Conservation (phyloP, 352 stramenopile species). For the Phytopythium litorale region DNA sequence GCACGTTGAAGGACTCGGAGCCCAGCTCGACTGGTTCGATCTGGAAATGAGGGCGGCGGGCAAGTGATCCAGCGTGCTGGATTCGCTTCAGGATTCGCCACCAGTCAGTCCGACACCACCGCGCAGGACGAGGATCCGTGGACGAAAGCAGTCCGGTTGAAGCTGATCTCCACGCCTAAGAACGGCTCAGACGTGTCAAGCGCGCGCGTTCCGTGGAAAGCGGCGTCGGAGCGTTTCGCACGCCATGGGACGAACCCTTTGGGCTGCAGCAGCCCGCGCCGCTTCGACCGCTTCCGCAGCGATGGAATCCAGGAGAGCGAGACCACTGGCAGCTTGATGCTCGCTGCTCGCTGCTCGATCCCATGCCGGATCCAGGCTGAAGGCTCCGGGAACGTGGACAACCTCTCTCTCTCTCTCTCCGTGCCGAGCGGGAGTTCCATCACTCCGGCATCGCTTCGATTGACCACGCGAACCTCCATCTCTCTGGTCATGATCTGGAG, state of each 20-base stretch:
- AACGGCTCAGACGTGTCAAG: background rate
- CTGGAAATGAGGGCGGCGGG: background rate
- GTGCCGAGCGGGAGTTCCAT: background rate
- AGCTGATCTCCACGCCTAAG: background rate
- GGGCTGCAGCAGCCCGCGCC: background rate
- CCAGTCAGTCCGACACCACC: background rate
- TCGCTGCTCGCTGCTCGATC: background rate
- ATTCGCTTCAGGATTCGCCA: background rate
- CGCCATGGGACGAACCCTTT: constrained; percentile 12
- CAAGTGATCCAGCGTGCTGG: background rate
- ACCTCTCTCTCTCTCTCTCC: background rate
- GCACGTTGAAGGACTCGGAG: background rate
- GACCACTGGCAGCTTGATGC: background rate
- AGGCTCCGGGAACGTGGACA: background rate
- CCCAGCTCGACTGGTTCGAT: background rate
- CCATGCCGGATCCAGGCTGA: background rate
- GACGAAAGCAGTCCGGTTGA: background rate
- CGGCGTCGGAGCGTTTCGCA: constrained; percentile 19
- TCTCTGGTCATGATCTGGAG: background rate
- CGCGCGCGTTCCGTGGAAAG: constrained; percentile 1
- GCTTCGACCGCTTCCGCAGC: background rate
- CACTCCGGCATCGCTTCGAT: background rate
- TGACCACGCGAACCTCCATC: background rate
- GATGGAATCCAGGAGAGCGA: background rate
- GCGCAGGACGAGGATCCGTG: background rate